Evolutionary conservation across 2,329 filamentous ascomycete species (phyloP), one percentile per base, ranked within the genome.

Genomic region (Aspergillus jensenii): DNA sequence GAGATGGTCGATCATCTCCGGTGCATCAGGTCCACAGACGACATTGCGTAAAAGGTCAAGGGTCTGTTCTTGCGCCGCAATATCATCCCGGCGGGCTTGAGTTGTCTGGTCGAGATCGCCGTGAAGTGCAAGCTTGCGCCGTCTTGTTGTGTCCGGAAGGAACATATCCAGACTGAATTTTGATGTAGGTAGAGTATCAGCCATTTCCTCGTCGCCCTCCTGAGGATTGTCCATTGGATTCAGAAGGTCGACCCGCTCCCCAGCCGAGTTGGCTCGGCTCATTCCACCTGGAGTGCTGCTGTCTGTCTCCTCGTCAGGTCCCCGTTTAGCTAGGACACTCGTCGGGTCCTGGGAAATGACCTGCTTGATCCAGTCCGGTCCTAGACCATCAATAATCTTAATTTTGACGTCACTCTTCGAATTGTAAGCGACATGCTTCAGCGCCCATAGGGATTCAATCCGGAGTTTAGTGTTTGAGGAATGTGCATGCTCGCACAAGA

Each of bases 41-140:
- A 98, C 80, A 73, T 99, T 99, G 55, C 93, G 85, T 61, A 99
- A 86, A 65, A 98, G 89, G 66, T 96, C 89, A 17, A 98, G 84
- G 0, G 89, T 90, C 74, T 98, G 93, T 71, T 96, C 91, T 75
- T 98, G 93, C 27, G 97, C 90, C 2, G 88, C 87, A 39, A 93
- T 81, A 63, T 96, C 90, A 63, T 96, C 90, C 63, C 87, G 87
- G 52, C 88, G 84, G 17, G 88, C 86, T 68, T 87, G 87, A 31
- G 87, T 82, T 23, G 82, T 80, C 21, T 87, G 84, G 61, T 90
- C 88, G 46, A 87, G 77, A 68, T 95, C 90, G 14, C 83, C 80
- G 52, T 90, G 87, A 58, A 87, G 69, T 25, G 80, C 67, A 25
- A 76, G 69, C 55, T 74, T 76, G 45, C 73, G 70, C 40, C 71